Evolutionary conservation across 176 grass and related monocot genomes (phyloP), one percentile per base, ranked within the genome.

Genomic region (Cenchrus purpureus): DNA sequence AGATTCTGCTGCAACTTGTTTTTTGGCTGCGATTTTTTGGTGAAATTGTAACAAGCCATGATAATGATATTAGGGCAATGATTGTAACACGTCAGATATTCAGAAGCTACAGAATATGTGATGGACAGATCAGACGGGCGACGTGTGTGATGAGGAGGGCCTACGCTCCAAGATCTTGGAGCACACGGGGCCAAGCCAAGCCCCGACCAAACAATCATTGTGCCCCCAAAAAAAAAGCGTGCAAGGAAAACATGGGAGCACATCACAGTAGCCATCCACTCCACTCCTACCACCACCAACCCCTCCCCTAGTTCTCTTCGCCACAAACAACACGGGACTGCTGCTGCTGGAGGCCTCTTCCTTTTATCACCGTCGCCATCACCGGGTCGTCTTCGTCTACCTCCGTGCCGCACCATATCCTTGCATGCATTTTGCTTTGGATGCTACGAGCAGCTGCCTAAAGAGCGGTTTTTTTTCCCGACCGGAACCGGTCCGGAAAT

Each of bases 181-280:
- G 77, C 29, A 25, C 53, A 76, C 73, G 83, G 83, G 78, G 4
- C 66, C 72, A 65, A 11, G 10, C 50, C 13, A 82, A 28, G 29
- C 46, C 46, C 51, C 72, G 78, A 82, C 50, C 54, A 73, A 55
- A 4, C 71, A 86, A 90, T 79, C 76, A 86, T 60, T 78, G 67
- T 74, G 84, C 44, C 49, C 73, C 50, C 19, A 73, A 66, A 71
- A 69, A 69, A 48, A 28, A 67, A 66, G 12, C 12, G 37, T 68
- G 58, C 69, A 65, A 87, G 44, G 51, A 68, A 87, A 57, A 72
- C 62, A 74, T 78, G 58, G 79, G 25, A 55, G 43, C 74, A 40
- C 78, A 68, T 14, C 28, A 42, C 62, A 40, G 20, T 11, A 71
- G 15, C 29, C 29, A 67, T 0, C 60, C 20, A 6, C 9, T 34